A percentile compares a stretch with the other conserved stretches of the same genome.
Evolutionary conservation across 176 grass and related monocot species (phyloP).

Genomic region (Tuctoria greenei): DNA sequence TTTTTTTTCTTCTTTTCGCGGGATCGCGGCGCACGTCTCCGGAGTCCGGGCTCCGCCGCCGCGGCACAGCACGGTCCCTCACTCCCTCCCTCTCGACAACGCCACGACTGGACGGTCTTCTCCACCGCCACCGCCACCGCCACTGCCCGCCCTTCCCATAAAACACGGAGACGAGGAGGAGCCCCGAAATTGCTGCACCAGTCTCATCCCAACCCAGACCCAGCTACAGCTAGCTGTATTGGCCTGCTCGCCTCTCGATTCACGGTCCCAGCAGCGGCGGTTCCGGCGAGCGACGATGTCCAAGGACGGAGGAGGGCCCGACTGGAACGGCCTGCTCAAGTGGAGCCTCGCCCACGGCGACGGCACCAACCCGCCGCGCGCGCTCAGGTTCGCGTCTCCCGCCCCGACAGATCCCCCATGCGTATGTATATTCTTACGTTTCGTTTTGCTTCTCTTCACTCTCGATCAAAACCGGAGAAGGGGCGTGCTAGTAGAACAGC

Average conservation of each 20-base stretch:
- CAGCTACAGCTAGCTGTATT: too few species aligned
- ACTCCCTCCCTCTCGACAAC: slow-evolving; percentile 17
- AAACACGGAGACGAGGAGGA: background rate
- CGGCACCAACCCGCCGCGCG: slow-evolving; percentile 55
- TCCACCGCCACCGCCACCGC: background rate
- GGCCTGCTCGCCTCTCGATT: background rate
- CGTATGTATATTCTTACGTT: background rate
- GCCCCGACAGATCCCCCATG: background rate
- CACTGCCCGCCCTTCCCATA: background rate
- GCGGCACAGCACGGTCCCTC: background rate
- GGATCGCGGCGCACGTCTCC: slow-evolving; percentile 14
- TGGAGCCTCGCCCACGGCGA: slow-evolving; percentile 92
- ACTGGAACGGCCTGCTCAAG: slow-evolving; percentile 97
- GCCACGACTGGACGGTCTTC: slow-evolving; percentile 17
- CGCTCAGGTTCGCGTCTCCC: slow-evolving; percentile 37
- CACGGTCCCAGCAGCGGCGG: background rate
- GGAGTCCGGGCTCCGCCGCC: slow-evolving; percentile 35
- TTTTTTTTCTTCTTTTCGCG: background rate
- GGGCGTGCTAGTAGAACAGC: too few species aligned
- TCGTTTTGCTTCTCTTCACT: background rate
- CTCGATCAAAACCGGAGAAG: too few species aligned
- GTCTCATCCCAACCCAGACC: background rate
- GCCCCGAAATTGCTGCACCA: background rate
- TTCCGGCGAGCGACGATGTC: slow-evolving; percentile 38
- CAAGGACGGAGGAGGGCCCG: slow-evolving; percentile 60